Percentiles rank a stretch among this genome's conserved stretches.
phyloP scores from a whole-genome alignment of 306 rosid species.

The Cucurbita moschata region DNA sequence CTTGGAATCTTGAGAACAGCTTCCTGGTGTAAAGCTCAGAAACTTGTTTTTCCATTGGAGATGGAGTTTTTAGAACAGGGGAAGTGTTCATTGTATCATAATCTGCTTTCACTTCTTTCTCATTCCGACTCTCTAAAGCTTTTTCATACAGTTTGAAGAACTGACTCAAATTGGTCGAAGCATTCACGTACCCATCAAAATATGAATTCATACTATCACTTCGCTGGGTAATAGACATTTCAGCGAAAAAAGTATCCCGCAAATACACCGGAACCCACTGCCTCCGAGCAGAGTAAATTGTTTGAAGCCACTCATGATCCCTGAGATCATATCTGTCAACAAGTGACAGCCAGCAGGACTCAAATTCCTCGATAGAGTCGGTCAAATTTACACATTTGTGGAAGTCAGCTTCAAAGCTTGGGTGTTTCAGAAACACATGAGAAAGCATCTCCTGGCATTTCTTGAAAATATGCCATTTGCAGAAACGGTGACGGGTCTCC shows the following conservation, averaged over 20 bases:
- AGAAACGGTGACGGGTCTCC: conserved; percentile 80
- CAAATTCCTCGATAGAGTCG: conserved; percentile 86
- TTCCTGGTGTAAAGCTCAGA: conserved; percentile 86
- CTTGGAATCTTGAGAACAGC: conserved; percentile 78
- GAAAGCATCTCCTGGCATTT: conserved; percentile 93
- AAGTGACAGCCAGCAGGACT: conserved; percentile 81
- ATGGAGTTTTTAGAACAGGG: conserved; percentile 77
- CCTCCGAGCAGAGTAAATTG: conserved; percentile 54
- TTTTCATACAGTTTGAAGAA: conserved; percentile 92
- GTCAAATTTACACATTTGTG: conserved; percentile 93
- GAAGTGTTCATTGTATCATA: conserved; percentile 79
- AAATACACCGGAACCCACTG: conserved; percentile 97
- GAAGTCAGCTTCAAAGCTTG: conserved; percentile 86
- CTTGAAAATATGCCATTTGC: conserved; percentile 98
- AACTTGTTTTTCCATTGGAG: conserved; percentile 98
- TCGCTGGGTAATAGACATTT: conserved; percentile 94
- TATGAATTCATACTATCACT: conserved; percentile 98
- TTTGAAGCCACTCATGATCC: conserved; percentile 94
- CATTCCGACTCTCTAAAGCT: conserved; percentile 95
- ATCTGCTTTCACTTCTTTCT: conserved; percentile 96
- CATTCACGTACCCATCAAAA: conserved; percentile 97
- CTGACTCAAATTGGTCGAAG: conserved; percentile 85
- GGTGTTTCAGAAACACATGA: conserved; percentile 75
- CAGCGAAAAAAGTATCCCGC: conserved; percentile 90
- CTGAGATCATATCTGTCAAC: conserved; percentile 71